A percentile compares a stretch with the other conserved stretches of the same genome.
phyloP scores from a whole-genome alignment of 176 grass and related monocot genomes.

The Carex pumila region DNA sequence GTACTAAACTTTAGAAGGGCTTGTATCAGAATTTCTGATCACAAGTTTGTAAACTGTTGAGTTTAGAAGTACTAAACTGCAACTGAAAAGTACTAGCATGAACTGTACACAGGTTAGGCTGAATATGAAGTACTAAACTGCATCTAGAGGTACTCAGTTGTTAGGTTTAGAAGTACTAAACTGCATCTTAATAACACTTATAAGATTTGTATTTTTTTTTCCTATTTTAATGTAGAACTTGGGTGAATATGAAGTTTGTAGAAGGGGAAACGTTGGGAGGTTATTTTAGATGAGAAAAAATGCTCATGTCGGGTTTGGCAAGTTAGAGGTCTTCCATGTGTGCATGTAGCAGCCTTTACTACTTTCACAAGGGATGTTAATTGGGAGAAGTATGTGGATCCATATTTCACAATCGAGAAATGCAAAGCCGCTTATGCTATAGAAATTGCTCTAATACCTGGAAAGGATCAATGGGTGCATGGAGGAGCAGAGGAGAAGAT shows the following conservation, averaged over 20 bases:
- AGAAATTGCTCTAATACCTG: neutral
- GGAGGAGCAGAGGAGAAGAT: neutral
- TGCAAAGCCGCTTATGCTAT: neutral
- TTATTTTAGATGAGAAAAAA: conserved; percentile 8
- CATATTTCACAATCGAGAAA: neutral
- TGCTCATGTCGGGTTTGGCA: conserved; percentile 5
- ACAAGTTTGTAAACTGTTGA: too few relatives aligned
- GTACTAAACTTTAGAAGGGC: too few relatives aligned
- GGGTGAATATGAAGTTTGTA: neutral
- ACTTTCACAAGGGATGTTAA: neutral
- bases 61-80: too few relatives aligned
- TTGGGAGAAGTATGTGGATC: conserved; percentile 7
- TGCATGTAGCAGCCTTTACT: neutral
- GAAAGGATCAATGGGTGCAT: conserved; percentile 9
- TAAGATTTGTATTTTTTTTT: too few relatives aligned
- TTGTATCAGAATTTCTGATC: too few relatives aligned
- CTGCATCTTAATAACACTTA: too few relatives aligned
- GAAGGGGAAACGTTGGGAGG: neutral
- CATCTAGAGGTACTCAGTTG: too few relatives aligned
- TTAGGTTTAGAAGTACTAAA: too few relatives aligned
- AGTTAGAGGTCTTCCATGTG: conserved; percentile 6
- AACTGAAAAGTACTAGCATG: too few relatives aligned
- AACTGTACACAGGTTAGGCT: too few relatives aligned
- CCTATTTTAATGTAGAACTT: conserved; percentile 3
- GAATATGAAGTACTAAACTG: too few relatives aligned